A percentile compares a stretch with the other conserved stretches of the same genome.
These are phyloP conservation scores for Pseudocercospora cruenta DNA, from an alignment of 2,329 filamentous ascomycete species.

Conservation along the genomic window DNA sequence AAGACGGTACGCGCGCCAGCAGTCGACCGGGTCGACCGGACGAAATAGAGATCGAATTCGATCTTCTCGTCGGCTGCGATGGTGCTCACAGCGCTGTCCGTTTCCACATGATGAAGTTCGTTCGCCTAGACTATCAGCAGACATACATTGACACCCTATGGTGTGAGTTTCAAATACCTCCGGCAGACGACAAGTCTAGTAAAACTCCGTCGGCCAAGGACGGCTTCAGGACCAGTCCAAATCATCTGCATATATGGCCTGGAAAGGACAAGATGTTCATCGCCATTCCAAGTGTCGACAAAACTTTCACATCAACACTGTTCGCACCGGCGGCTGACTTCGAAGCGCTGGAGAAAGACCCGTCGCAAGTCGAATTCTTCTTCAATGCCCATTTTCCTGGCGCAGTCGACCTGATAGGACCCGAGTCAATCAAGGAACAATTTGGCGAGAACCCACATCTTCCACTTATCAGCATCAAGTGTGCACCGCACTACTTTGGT, in stretches of 20 bases:
- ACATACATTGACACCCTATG: conserved; percentile 95
- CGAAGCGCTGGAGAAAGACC: conserved; percentile 65
- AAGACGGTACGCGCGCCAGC: conserved; percentile 27
- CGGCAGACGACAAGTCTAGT: conserved; percentile 48
- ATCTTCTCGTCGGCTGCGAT: conserved; percentile 91
- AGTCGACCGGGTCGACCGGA: conserved; percentile 30
- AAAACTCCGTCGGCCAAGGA: conserved; percentile 42
- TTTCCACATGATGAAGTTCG: conserved; percentile 95
- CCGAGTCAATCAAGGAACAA: conserved; percentile 69
- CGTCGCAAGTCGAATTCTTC: conserved; percentile 66
- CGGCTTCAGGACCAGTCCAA: conserved; percentile 79
- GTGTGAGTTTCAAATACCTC: conserved; percentile 85
- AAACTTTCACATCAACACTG: conserved; percentile 91
- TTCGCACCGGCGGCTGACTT: conserved; percentile 79
- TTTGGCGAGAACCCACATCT: conserved; percentile 85
- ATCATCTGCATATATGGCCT: conserved; percentile 97
- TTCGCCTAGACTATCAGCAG: conserved; percentile 87
- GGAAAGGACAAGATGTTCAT: conserved; percentile 93
- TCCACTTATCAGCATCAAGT: conserved; percentile 91
- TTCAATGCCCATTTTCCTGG: conserved; percentile 88
- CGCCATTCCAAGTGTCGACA: conserved; percentile 85
- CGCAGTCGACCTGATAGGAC: conserved; percentile 70
- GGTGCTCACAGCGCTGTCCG: conserved; percentile 90
- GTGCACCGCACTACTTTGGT: conserved; percentile 80
- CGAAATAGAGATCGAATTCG: conserved; percentile 84